These are phyloP conservation scores for Vaccinium corymbosum DNA, from an alignment of 148 eudicot species.

Conservation along the genomic window DNA sequence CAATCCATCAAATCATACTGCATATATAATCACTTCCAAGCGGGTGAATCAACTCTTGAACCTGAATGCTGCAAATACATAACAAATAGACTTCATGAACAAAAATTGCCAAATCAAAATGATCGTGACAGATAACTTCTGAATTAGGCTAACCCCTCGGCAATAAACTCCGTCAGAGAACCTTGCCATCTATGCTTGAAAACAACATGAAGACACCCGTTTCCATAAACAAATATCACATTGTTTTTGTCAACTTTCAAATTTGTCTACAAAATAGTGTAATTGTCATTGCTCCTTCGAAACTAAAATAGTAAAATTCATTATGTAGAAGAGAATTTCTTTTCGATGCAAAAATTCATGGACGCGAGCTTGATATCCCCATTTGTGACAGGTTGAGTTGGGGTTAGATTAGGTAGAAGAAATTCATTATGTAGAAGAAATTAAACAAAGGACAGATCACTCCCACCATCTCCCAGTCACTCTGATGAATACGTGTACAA, in stretches of 20 bases:
- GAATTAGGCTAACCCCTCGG: slow-evolving; percentile 54
- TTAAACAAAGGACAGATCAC: slow-evolving; percentile 10
- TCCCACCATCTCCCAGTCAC: slow-evolving; percentile 29
- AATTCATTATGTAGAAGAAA: not conserved
- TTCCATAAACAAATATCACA: slow-evolving; percentile 54
- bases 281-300: not conserved
- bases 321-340: not conserved
- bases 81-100: slow-evolving; percentile 16
- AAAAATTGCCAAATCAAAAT: not conserved
- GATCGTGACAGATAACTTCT: slow-evolving; percentile 9
- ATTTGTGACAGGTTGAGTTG: not conserved
- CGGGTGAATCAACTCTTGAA: slow-evolving; percentile 70
- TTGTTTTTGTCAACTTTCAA: slow-evolving; percentile 64
- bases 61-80: slow-evolving; percentile 54
- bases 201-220: slow-evolving; percentile 72
- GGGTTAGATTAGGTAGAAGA: not conserved
- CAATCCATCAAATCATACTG: slow-evolving; percentile 37
- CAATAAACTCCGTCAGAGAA: slow-evolving; percentile 67
- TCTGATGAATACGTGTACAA: slow-evolving; percentile 64
- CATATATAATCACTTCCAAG: slow-evolving; percentile 55
- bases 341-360: not conserved
- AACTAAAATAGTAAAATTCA: not conserved
- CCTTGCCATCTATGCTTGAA: slow-evolving; percentile 83
- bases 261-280: slow-evolving; percentile 46
- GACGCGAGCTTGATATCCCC: not conserved